These are phyloP conservation scores for Cystofilobasidium ferigula DNA, from an alignment of 768 basidiomycete species.

Conservation along the genomic window DNA sequence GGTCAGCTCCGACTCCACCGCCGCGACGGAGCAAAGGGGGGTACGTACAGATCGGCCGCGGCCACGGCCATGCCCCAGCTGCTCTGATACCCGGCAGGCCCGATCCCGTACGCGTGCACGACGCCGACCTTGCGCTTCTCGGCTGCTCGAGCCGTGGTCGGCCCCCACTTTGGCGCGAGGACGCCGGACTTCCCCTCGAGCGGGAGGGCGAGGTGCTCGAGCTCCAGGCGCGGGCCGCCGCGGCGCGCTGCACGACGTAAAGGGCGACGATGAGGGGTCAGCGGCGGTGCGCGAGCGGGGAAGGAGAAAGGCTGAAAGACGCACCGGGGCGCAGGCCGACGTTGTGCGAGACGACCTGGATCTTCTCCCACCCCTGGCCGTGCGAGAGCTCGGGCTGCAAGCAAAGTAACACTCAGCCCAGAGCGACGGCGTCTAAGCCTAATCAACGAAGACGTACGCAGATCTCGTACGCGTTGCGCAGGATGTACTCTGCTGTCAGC, in stretches of 20 bases:
- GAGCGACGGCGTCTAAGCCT: too few relatives aligned
- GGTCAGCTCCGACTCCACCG: constrained; percentile 1
- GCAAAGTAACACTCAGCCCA: too few relatives aligned
- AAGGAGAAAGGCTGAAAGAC: neutral
- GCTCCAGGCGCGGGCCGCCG: constrained; percentile 51
- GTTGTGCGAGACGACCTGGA: constrained; percentile 47
- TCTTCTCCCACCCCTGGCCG: constrained; percentile 36
- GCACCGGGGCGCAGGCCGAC: constrained; percentile 40
- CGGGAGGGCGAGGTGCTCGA: constrained; percentile 42
- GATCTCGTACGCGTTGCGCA: constrained; percentile 38
- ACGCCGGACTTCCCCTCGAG: constrained; percentile 31
- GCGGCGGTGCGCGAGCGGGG: neutral
- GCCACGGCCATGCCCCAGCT: constrained; percentile 36
- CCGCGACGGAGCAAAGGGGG: neutral
- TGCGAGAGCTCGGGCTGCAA: constrained; percentile 38
- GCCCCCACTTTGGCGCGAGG: constrained; percentile 27
- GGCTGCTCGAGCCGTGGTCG: constrained; percentile 27
- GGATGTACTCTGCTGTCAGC: constrained; percentile 42
- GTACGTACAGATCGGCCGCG: constrained; percentile 28
- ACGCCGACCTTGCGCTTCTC: constrained; percentile 36
- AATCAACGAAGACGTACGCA: too few relatives aligned
- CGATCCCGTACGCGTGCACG: constrained; percentile 51
- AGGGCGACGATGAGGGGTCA: constrained; percentile 29
- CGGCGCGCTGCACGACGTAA: constrained; percentile 45
- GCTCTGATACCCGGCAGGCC: constrained; percentile 36